A percentile compares a stretch with the other conserved stretches of the same genome.
phyloP scores from a whole-genome alignment of 2,329 filamentous ascomycete genomes.

The Colletotrichum liriopes region DNA sequence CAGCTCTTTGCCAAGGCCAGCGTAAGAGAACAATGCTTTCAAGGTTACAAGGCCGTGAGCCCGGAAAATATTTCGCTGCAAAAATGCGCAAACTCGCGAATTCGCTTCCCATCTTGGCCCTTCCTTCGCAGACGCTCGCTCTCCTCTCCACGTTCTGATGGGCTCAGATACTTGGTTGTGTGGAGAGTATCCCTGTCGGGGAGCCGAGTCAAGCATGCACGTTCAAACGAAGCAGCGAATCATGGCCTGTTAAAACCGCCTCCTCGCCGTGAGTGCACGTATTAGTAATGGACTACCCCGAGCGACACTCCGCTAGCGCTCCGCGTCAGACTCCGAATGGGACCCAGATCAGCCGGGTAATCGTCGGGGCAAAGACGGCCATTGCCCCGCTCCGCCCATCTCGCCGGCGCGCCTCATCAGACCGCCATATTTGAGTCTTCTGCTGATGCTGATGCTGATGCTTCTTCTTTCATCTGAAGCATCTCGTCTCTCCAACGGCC shows the following conservation, averaged over 20 bases:
- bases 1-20: too few relatives aligned
- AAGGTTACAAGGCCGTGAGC: background rate
- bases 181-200: background rate
- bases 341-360: slow-evolving; percentile 16
- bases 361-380: slow-evolving; percentile 14
- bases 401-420: background rate
- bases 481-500: background rate
- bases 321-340: slow-evolving; percentile 7
- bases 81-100: background rate
- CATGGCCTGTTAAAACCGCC: background rate
- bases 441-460: too few relatives aligned
- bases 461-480: background rate
- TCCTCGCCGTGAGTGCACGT: background rate
- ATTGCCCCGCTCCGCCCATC: slow-evolving; percentile 11
- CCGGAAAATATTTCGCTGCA: background rate
- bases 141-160: background rate
- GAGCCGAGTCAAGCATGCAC: slow-evolving; percentile 7
- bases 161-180: slow-evolving; percentile 11
- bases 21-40: too few relatives aligned
- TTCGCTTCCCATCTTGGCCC: too few relatives aligned
- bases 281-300: slow-evolving; percentile 4
- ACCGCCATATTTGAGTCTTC: background rate
- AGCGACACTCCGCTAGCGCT: slow-evolving; percentile 35
- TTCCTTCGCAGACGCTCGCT: background rate
- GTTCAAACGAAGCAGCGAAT: slow-evolving; percentile 5